Base-by-base conservation (phyloP, 805 yeast genomes). In the Komagataella pastoris region DNA sequence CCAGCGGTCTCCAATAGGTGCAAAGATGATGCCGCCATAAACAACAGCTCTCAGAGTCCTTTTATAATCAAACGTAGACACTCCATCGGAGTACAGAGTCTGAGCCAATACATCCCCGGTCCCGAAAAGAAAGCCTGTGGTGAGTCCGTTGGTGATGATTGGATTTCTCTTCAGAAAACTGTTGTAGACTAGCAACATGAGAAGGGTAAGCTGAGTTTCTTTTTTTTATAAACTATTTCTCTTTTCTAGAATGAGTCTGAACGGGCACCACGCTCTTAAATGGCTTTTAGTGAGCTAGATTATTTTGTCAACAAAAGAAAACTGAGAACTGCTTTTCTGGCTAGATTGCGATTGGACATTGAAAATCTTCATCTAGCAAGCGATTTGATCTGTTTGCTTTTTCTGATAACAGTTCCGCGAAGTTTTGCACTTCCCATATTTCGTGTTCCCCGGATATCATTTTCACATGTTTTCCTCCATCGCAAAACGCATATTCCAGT, bases 71-170 rank as follows among this genome's bases (percentile, higher is more conserved):
- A 70, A 83, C 10, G 46, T 47, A 14, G 47, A 48, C 45, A n/a
- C 17, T 24, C 47, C 43, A 24, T 45, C 21, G 7, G 36, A 14
- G 49, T 46, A 76, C 5, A 77, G 58, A 0, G 65, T 47, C 62
- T 88, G 96, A 0, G 96, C 96, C 23, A 85, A 57, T 1, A 65
- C 66, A 63, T 88, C 96, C 2, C 96, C 96, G 1, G 80, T 54
- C 0, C 88, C 93, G 62, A 88, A 87, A 44, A 80, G 63, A 12
- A 72, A 53, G 61, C 76, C 81, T 1, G 81, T 76, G 46, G 77
- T 68, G 14, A 73, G 36, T 53, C 72, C 65, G 55, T 79, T 78
- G 50, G 79, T 73, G 40, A 69, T 46, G 24, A 73, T 51, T 3
- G 81, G 81, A 45, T 67, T 61, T 18, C 46, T 56, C 14, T 49